Evolutionary conservation across 1,139 yeast genomes (phyloP).

Genomic region (Suhomyces bolitotheri): DNA sequence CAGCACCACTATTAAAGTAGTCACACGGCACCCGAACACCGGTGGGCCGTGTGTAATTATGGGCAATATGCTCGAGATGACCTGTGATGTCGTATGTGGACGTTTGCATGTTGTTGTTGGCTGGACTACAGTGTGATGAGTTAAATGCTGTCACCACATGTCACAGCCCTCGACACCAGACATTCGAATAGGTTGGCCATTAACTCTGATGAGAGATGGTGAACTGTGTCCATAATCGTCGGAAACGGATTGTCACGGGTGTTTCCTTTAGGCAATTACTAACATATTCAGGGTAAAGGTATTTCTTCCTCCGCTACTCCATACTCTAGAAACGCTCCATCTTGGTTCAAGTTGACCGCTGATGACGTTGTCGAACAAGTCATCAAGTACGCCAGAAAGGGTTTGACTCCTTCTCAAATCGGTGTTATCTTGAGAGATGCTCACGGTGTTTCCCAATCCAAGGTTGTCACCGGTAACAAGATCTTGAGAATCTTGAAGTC

Average conservation of each 20-base stretch:
- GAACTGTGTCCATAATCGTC: no score
- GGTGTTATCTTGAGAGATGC: conserved; percentile 99
- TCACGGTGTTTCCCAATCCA: conserved; percentile 98
- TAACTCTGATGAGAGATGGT: no score
- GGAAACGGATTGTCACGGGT: not conserved
- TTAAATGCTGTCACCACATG: no score
- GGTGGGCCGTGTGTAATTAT: conserved; percentile 1
- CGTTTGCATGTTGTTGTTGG: no score
- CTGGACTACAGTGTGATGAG: no score
- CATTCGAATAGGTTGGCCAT: no score
- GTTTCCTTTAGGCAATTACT: conserved; percentile 6
- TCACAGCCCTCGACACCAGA: no score
- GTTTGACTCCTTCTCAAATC: conserved; percentile 98
- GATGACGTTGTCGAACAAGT: conserved; percentile 97
- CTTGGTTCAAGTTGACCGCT: conserved; percentile 98
- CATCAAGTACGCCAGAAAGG: conserved; percentile 99
- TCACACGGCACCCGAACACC: conserved; percentile 1
- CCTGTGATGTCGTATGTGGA: no score
- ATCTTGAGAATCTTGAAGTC: conserved; percentile 98
- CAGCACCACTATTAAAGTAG: conserved; percentile 24
- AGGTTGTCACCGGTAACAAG: conserved; percentile 99
- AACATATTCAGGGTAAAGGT: conserved; percentile 86
- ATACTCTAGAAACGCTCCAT: conserved; percentile 97
- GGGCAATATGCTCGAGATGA: no score
- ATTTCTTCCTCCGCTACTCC: conserved; percentile 99